These are phyloP conservation scores for Saccharomyces pastorianus DNA, from an alignment of 1,139 yeast species.

Conservation along the genomic window DNA sequence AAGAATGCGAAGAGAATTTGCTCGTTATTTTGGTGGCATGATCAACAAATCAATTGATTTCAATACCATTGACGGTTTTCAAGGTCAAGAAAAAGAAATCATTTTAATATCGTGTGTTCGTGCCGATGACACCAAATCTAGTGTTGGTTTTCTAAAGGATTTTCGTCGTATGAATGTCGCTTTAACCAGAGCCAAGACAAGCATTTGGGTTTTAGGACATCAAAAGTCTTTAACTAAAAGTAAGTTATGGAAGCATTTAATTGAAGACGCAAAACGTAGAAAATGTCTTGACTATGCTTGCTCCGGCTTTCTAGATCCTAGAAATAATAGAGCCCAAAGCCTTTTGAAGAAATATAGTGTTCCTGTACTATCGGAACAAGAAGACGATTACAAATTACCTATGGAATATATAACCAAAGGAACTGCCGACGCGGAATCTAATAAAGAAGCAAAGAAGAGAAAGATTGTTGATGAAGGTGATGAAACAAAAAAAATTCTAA, in stretches of 20 bases:
- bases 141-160: conserved; percentile 86
- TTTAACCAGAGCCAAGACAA: conserved; percentile 82
- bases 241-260: conserved; percentile 59
- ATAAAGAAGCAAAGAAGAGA: background rate
- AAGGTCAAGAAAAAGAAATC: conserved; percentile 95
- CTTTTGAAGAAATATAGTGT: conserved; percentile 22
- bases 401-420: background rate
- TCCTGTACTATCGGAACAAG: conserved; percentile 1
- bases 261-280: conserved; percentile 54
- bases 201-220: conserved; percentile 89
- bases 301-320: conserved; percentile 30
- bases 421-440: background rate
- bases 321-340: conserved; percentile 9
- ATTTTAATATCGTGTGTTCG: conserved; percentile 92
- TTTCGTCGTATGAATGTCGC: conserved; percentile 94
- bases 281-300: conserved; percentile 30
- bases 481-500: conserved; percentile 2
- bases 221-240: conserved; percentile 53
- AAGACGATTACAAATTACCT: background rate
- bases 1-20: conserved; percentile 49
- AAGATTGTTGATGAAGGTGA: background rate
- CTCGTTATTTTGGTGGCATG: conserved; percentile 49
- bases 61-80: conserved; percentile 95
- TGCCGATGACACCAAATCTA: conserved; percentile 48
- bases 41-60: conserved; percentile 70